A percentile compares a stretch with the other conserved stretches of the same genome.
Conservation (phyloP, 768 basidiomycete species). For the Tephrocybe sp. region DNA sequence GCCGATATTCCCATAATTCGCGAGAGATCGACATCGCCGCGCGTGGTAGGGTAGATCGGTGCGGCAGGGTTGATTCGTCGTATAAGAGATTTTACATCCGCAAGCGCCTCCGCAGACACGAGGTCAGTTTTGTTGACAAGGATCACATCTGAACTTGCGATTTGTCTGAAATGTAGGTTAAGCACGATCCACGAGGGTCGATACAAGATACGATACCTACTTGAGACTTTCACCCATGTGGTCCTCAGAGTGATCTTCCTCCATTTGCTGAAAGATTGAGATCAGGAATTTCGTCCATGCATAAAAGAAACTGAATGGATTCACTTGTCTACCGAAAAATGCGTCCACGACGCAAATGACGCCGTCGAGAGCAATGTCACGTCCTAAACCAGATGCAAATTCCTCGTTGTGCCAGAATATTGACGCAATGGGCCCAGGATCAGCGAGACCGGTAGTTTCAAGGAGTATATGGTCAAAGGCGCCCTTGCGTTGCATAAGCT, state of each 20-base stretch:
- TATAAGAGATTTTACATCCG: slow-evolving; percentile 56
- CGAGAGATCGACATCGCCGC: slow-evolving; percentile 69
- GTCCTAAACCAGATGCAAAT: slow-evolving; percentile 62
- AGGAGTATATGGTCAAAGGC: slow-evolving; percentile 93
- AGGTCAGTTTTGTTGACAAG: slow-evolving; percentile 91
- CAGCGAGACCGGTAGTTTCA: slow-evolving; percentile 94
- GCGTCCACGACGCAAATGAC: slow-evolving; percentile 93
- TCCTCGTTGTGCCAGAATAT: slow-evolving; percentile 90
- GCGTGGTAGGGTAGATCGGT: slow-evolving; percentile 68
- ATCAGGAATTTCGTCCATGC: background rate
- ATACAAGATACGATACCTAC: slow-evolving; percentile 34
- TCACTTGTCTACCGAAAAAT: slow-evolving; percentile 62
- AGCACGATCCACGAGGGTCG: background rate
- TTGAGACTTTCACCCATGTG: slow-evolving; percentile 73
- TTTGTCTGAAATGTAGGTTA: slow-evolving; percentile 56
- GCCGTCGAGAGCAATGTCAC: slow-evolving; percentile 77
- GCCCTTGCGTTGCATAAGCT: slow-evolving; percentile 82
- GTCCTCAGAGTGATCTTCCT: slow-evolving; percentile 68
- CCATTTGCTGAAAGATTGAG: slow-evolving; percentile 65
- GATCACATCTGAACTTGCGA: slow-evolving; percentile 89
- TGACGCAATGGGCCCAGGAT: slow-evolving; percentile 89
- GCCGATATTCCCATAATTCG: slow-evolving; percentile 80
- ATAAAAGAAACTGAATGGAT: background rate
- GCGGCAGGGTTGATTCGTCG: slow-evolving; percentile 77
- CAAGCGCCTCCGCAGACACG: slow-evolving; percentile 43